Conservation (phyloP, 208 protist genomes). For the Porcisia hertigi region DNA sequence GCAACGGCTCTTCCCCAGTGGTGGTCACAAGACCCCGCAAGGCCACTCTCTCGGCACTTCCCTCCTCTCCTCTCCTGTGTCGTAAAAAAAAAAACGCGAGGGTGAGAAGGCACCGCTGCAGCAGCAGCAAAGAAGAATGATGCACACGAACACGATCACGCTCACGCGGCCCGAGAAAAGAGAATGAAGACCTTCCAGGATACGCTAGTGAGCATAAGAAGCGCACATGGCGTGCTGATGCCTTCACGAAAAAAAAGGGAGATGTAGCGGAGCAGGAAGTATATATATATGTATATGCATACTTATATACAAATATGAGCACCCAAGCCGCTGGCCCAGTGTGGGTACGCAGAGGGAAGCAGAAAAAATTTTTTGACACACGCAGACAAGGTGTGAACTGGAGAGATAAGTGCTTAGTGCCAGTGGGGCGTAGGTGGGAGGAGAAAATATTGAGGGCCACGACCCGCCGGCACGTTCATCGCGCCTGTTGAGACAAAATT, state of each 20-base stretch:
- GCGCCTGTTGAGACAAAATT: not conserved
- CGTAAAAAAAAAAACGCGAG: not conserved
- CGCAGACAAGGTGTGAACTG: not conserved
- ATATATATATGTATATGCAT: too few relatives aligned
- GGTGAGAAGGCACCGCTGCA: not conserved
- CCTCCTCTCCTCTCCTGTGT: not conserved
- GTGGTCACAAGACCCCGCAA: slow-evolving; percentile 21
- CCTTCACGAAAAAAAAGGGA: not conserved
- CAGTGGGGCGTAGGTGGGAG: too few relatives aligned
- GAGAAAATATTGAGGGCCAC: not conserved
- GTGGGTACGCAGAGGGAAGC: too few relatives aligned
- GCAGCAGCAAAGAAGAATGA: not conserved
- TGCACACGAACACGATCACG: not conserved
- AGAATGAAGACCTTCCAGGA: not conserved
- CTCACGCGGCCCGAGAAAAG: not conserved
- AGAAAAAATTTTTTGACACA: not conserved
- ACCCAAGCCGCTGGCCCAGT: too few relatives aligned
- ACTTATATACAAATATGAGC: too few relatives aligned
- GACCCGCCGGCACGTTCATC: not conserved
- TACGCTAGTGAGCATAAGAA: too few relatives aligned
- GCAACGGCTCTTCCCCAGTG: slow-evolving; percentile 26
- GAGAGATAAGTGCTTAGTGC: too few relatives aligned
- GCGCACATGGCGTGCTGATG: too few relatives aligned
- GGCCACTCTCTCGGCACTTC: not conserved
- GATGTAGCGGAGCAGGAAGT: too few relatives aligned